These are phyloP conservation scores for Inosperma sp. DNA, from an alignment of 768 basidiomycete species.

Conservation along the genomic window DNA sequence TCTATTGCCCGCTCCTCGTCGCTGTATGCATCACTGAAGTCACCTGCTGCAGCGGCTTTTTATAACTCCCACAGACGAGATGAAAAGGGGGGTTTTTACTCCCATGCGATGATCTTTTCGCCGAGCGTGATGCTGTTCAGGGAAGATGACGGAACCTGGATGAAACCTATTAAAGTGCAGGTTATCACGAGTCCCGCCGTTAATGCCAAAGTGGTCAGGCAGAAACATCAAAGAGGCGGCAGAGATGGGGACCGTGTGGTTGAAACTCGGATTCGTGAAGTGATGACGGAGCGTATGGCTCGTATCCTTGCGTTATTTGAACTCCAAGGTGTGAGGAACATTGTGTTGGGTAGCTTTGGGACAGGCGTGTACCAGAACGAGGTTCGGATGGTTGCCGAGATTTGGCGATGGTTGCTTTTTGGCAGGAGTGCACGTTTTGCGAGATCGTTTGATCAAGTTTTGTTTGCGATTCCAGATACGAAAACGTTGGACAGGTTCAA, in stretches of 20 bases:
- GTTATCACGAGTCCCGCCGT: constrained; percentile 65
- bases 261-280: constrained; percentile 25
- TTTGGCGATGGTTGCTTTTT: constrained; percentile 59
- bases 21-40: constrained; percentile 56
- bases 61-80: constrained; percentile 45
- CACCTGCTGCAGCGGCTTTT: constrained; percentile 48
- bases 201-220: constrained; percentile 47
- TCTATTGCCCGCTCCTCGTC: constrained; percentile 70
- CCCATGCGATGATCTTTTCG: constrained; percentile 69
- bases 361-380: constrained; percentile 69
- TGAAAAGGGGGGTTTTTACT: constrained; percentile 52
- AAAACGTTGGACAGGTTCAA: constrained; percentile 23
- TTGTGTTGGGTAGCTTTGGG: constrained; percentile 73
- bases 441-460: constrained; percentile 54
- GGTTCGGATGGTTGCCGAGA: constrained; percentile 49
- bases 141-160: constrained; percentile 52
- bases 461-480: constrained; percentile 51
- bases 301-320: constrained; percentile 62
- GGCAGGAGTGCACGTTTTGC: constrained; percentile 47
- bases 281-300: constrained; percentile 69
- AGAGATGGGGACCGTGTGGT: constrained; percentile 7
- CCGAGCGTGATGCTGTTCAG: constrained; percentile 56
- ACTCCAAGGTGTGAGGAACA: constrained; percentile 45
- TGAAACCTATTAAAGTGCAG: constrained; percentile 54
- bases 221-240: not conserved